These are phyloP conservation scores for Lupinus albus DNA, from an alignment of 306 rosid genomes.

Conservation along the genomic window DNA sequence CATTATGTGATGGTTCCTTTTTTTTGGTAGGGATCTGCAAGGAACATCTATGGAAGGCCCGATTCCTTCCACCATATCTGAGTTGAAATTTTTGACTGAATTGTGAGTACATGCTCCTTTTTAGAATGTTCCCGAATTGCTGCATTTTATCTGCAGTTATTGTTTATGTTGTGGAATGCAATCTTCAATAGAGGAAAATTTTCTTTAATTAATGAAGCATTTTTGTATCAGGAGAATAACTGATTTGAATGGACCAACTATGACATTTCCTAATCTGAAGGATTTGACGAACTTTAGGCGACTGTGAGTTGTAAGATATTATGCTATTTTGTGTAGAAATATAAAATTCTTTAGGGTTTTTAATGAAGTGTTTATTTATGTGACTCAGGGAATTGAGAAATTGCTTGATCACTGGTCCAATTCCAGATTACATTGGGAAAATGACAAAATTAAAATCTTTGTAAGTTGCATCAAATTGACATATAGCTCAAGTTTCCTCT, in stretches of 20 bases:
- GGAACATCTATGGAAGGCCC: slow-evolving; percentile 78
- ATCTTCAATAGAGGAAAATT: not conserved
- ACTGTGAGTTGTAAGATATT: slow-evolving; percentile 55
- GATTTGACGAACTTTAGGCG: slow-evolving; percentile 39
- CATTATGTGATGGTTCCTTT: not conserved
- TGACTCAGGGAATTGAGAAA: slow-evolving; percentile 69
- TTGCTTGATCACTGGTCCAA: slow-evolving; percentile 60
- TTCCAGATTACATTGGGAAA: slow-evolving; percentile 50
- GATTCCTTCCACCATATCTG: slow-evolving; percentile 58
- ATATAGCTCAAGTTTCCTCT: not conserved
- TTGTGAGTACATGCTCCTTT: slow-evolving; percentile 56
- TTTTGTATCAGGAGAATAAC: slow-evolving; percentile 66
- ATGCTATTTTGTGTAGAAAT: slow-evolving; percentile 4
- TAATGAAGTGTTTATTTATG: slow-evolving; percentile 27
- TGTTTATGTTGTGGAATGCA: slow-evolving; percentile 23
- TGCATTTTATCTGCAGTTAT: slow-evolving; percentile 20
- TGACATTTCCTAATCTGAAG: slow-evolving; percentile 59
- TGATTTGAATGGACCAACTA: slow-evolving; percentile 67
- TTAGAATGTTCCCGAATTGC: slow-evolving; percentile 7
- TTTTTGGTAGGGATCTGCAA: slow-evolving; percentile 56
- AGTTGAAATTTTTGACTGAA: slow-evolving; percentile 47
- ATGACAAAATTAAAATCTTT: slow-evolving; percentile 36
- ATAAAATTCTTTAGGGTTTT: not conserved
- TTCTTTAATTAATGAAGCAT: slow-evolving; percentile 32
- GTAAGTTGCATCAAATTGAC: slow-evolving; percentile 51